Percentiles rank a stretch among this genome's conserved stretches.
Evolutionary conservation across 192 early-diverging fungal genomes (phyloP).

Genomic region (Polychytrium aggregatum): DNA sequence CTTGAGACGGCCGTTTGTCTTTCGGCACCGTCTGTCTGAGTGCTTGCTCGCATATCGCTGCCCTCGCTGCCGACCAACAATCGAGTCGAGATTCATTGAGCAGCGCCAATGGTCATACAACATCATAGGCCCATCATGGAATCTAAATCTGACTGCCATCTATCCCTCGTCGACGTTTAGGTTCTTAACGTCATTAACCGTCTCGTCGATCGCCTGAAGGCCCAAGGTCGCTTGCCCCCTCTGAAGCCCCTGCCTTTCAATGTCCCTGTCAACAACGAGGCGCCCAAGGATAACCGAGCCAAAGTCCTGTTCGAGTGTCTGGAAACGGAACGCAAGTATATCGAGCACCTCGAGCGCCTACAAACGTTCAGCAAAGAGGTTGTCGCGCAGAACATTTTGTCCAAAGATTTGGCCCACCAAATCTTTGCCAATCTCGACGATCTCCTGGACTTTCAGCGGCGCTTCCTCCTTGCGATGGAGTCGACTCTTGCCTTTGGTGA

Average conservation of each 20-base stretch:
- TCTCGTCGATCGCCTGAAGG: slow-evolving; percentile 69
- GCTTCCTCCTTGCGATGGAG: slow-evolving; percentile 87
- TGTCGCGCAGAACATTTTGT: slow-evolving; percentile 46
- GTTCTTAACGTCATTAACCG: slow-evolving; percentile 73
- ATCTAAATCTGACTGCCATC: neutral
- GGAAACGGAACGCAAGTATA: slow-evolving; percentile 87
- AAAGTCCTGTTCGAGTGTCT: slow-evolving; percentile 79
- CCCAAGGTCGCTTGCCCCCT: slow-evolving; percentile 44
- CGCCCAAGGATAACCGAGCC: slow-evolving; percentile 77
- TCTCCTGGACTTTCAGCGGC: slow-evolving; percentile 91
- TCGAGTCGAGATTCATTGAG: neutral
- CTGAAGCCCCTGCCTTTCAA: slow-evolving; percentile 31
- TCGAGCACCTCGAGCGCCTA: slow-evolving; percentile 62
- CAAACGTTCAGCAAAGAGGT: slow-evolving; percentile 21
- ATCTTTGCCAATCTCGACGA: slow-evolving; percentile 90
- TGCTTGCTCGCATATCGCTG: neutral
- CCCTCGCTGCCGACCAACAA: neutral
- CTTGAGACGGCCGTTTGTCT: no score
- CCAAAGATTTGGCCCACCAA: slow-evolving; percentile 63
- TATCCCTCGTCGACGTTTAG: slow-evolving; percentile 25
- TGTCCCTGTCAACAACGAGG: slow-evolving; percentile 2
- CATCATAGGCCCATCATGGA: neutral
- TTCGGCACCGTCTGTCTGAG: no score
- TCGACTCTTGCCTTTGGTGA: slow-evolving; percentile 50
- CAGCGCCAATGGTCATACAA: slow-evolving; percentile 2